These are phyloP conservation scores for Acidiella bohemica DNA, from an alignment of 495 filamentous ascomycete species.

Conservation along the genomic window DNA sequence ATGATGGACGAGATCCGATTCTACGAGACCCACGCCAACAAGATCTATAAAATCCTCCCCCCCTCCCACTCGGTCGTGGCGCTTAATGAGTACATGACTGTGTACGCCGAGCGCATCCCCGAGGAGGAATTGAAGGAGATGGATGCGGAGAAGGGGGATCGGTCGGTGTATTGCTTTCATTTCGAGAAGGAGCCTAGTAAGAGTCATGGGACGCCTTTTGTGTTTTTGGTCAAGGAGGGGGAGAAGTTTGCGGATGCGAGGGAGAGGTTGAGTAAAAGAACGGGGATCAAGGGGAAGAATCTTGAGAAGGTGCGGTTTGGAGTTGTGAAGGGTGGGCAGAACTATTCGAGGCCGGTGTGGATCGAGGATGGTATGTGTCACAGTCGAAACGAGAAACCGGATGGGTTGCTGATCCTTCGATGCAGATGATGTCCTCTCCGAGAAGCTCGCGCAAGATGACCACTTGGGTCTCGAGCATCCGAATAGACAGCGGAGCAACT, in stretches of 20 bases:
- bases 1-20: constrained; percentile 53
- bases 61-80: constrained; percentile 50
- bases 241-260: constrained; percentile 86
- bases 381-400: constrained; percentile 41
- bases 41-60: constrained; percentile 61
- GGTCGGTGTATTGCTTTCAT: constrained; percentile 66
- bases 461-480: constrained; percentile 79
- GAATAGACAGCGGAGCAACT: constrained; percentile 53
- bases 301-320: constrained; percentile 99
- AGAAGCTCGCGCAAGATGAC: constrained; percentile 60
- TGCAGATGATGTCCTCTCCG: constrained; percentile 70
- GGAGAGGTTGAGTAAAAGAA: constrained; percentile 74
- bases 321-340: constrained; percentile 49
- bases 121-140: constrained; percentile 49
- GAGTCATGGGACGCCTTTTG: constrained; percentile 74
- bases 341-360: constrained; percentile 64
- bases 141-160: constrained; percentile 37
- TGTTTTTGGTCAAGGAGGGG: constrained; percentile 75
- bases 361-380: constrained; percentile 66
- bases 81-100: constrained; percentile 70
- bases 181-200: constrained; percentile 78
- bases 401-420: constrained; percentile 53
- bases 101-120: constrained; percentile 69
- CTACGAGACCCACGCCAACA: constrained; percentile 65
- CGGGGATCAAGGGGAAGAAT: constrained; percentile 90